Percentiles rank a stretch among this genome's conserved stretches.
Conservation (phyloP, 345 rosid genomes). For the Populus davidiana region DNA sequence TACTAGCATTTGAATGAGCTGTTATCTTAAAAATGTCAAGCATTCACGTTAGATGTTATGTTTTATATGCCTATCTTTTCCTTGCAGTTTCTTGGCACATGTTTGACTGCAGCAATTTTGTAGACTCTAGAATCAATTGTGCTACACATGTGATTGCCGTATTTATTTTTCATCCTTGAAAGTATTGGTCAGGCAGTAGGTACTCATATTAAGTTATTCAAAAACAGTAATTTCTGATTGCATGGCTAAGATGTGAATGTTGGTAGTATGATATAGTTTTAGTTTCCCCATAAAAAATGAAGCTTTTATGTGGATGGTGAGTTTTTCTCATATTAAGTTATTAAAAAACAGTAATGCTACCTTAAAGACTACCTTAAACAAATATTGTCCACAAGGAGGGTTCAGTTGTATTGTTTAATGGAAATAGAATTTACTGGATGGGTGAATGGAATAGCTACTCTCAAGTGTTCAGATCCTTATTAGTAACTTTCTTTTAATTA, state of each 20-base stretch:
- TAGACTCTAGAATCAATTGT: no score
- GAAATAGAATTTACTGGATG: no score
- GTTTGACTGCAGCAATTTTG: background rate
- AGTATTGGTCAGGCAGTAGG: background rate
- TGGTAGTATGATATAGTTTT: background rate
- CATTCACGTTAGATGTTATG: background rate
- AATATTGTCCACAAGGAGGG: no score
- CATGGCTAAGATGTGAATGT: background rate
- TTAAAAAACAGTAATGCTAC: no score
- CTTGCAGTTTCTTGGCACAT: background rate
- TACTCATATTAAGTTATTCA: background rate
- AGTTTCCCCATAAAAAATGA: background rate
- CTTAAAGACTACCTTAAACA: no score
- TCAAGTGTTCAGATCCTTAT: background rate
- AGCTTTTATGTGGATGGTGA: no score
- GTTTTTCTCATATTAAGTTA: no score
- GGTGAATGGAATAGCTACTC: no score
- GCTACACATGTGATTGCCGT: no score
- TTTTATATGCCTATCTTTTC: background rate
- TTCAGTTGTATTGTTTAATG: no score
- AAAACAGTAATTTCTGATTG: background rate
- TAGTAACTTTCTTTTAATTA: background rate
- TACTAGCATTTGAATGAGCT: background rate
- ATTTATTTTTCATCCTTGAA: background rate
- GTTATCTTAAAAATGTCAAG: background rate